Conservation (phyloP, 176 grass and related monocot species). For the Oryza rufipogon region DNA sequence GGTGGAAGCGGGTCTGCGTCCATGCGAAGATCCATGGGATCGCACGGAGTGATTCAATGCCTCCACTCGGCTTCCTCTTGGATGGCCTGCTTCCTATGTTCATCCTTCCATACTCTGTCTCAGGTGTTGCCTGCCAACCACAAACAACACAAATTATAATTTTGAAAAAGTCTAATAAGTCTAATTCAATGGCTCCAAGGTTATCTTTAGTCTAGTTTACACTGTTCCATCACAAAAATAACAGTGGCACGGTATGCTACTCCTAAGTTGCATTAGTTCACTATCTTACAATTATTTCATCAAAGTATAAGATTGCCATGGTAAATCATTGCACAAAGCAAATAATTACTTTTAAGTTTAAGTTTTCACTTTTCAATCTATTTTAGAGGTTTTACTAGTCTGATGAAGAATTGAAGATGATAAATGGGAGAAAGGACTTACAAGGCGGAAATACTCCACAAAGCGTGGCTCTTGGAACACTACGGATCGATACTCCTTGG, state of each 20-base stretch:
- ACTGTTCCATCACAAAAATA: not conserved
- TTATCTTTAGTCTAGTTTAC: not conserved
- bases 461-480: slow-evolving; percentile 83
- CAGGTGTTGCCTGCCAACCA: slow-evolving; percentile 67
- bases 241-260: not conserved
- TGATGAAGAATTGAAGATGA: not conserved
- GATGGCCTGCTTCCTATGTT: slow-evolving; percentile 84
- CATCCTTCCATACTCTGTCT: slow-evolving; percentile 86
- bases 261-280: not conserved
- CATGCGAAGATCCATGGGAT: slow-evolving; percentile 91
- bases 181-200: not conserved
- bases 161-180: not conserved
- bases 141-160: slow-evolving; percentile 19
- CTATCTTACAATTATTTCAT: not conserved
- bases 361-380: not conserved
- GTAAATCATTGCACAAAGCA: not conserved
- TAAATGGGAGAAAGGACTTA: slow-evolving; percentile 41
- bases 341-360: not conserved
- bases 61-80: slow-evolving; percentile 78
- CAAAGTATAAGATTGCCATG: not conserved
- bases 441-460: slow-evolving; percentile 82
- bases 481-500: slow-evolving; percentile 72
- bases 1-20: slow-evolving; percentile 79
- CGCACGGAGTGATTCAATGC: slow-evolving; percentile 81
- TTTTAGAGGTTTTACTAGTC: slow-evolving; percentile 23